These are phyloP conservation scores for Monilinia laxa DNA, from an alignment of 2,329 filamentous ascomycete genomes.

Conservation along the genomic window DNA sequence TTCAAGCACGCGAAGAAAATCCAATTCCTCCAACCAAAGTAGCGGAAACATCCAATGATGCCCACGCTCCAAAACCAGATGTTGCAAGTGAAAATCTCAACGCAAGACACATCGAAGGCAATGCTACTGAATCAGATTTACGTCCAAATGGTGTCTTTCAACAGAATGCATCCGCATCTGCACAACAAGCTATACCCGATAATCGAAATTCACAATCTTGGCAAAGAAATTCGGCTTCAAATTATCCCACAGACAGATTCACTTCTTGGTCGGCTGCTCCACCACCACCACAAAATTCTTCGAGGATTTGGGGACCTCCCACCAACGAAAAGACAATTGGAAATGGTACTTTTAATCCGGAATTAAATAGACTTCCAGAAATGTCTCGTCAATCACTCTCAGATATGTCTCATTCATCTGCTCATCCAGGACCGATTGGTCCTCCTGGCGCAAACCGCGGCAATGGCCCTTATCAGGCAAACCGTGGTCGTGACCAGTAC, in stretches of 20 bases:
- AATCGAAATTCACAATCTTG: slow-evolving; percentile 36
- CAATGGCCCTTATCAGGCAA: slow-evolving; percentile 35
- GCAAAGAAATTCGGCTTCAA: slow-evolving; percentile 38
- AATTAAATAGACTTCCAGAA: slow-evolving; percentile 49
- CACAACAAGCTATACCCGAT: slow-evolving; percentile 30
- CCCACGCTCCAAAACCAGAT: slow-evolving; percentile 26
- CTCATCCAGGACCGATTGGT: slow-evolving; percentile 41
- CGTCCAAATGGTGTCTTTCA: slow-evolving; percentile 33
- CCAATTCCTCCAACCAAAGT: slow-evolving; percentile 21
- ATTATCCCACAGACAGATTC: slow-evolving; percentile 52
- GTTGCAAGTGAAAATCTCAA: slow-evolving; percentile 21
- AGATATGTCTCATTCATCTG: slow-evolving; percentile 29
- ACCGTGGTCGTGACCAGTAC: slow-evolving; percentile 39
- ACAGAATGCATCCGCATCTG: slow-evolving; percentile 35
- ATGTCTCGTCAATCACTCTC: slow-evolving; percentile 36
- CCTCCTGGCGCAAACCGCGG: slow-evolving; percentile 37
- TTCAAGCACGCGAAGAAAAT: slow-evolving; percentile 35
- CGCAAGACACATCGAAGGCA: slow-evolving; percentile 21
- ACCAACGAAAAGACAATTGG: slow-evolving; percentile 69
- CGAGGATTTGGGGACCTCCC: slow-evolving; percentile 69
- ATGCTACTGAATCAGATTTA: slow-evolving; percentile 23
- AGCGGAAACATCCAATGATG: slow-evolving; percentile 25
- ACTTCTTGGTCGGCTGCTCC: slow-evolving; percentile 48
- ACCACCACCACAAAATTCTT: slow-evolving; percentile 44
- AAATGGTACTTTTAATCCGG: slow-evolving; percentile 72